Base-by-base conservation (phyloP, 441 rosid species). In the Euphorbia schlechtendalii region DNA sequence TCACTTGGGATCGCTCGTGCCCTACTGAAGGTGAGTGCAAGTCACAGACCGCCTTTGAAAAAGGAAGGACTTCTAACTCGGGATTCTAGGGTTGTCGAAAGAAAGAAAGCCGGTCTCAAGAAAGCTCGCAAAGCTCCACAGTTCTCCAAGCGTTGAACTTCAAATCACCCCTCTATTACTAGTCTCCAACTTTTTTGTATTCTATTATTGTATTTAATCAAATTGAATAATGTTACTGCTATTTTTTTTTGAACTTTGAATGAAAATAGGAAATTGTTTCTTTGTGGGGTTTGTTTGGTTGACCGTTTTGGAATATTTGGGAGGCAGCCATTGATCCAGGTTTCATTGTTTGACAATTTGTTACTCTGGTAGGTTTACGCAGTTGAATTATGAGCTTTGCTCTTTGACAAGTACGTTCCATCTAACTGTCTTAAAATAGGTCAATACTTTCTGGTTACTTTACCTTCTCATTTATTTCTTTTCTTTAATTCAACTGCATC, bases 51-150 rank as follows among this genome's bases (percentile, higher is more conserved):
- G 0, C 92, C 97, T 43, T 68, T 90, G 77, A 90, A 75, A 72
- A 77, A 83, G 73, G 92, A 88, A 78, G 96, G 95, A 54, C 85
- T 90, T 63, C 78, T 93, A 73, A 88, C 96, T 9, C 81, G 99
- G 76, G 99, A 93, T 74, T 72, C 97, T 0, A 87, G 97, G 73
- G 77, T 90, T 0, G 99, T 87, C 17, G 97, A 93, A 67, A 87
- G 97, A 78, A 93, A 93, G 86, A 93, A 93, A 76, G 86, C 72
- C 8, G 99, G 99, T 48, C 96, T 90, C 75, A 82, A 93, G 81
- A 90, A 93, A 73, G 99, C 96, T 3, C 99, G 97, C 41, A 93
- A 93, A 79, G 93, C 96, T 48, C 97, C 93, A 15, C 96, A 90
- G 60, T 90, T 32, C 71, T 90, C 99, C 59, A 90, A 93, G 72